phyloP scores from a whole-genome alignment of 805 yeast species.

The Schwanniomyces sp. region DNA sequence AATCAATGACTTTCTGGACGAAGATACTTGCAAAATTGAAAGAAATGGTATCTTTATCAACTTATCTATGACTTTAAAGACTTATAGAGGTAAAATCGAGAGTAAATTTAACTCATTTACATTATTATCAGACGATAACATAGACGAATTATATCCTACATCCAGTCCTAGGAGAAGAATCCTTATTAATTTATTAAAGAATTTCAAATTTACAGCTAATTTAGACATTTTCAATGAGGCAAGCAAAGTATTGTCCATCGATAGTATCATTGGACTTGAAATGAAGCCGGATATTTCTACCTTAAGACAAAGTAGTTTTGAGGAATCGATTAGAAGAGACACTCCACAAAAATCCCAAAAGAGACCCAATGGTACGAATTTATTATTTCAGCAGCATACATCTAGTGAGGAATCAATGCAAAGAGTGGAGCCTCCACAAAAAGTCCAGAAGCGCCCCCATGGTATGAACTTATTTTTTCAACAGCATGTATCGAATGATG shows the following conservation, averaged over 20 bases:
- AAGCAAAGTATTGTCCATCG: background rate
- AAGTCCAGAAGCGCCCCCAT: conserved; percentile 3
- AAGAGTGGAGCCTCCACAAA: conserved; percentile 3
- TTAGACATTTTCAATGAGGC: conserved; percentile 1
- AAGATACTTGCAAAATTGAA: conserved; percentile 7
- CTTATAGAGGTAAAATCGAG: conserved; percentile 9
- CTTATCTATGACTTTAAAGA: conserved; percentile 8
- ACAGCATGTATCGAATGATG: conserved; percentile 7
- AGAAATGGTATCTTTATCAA: conserved; percentile 9
- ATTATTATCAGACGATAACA: background rate
- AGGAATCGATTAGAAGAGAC: background rate
- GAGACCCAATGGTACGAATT: conserved; percentile 6
- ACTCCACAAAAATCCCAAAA: conserved; percentile 3
- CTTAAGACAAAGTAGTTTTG: background rate
- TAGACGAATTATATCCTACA: conserved; percentile 2
- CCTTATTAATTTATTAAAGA: background rate
- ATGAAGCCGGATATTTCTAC: background rate
- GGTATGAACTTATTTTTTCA: conserved; percentile 7
- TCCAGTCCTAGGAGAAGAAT: conserved; percentile 1
- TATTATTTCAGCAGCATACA: conserved; percentile 6
- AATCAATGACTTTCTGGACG: conserved; percentile 7
- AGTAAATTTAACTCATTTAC: conserved; percentile 6
- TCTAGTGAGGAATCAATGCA: conserved; percentile 1
- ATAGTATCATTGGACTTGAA: background rate
- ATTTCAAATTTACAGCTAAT: background rate